These are phyloP conservation scores for Hypoxylon sp. DNA, from an alignment of 2,329 filamentous ascomycete species.

Conservation along the genomic window DNA sequence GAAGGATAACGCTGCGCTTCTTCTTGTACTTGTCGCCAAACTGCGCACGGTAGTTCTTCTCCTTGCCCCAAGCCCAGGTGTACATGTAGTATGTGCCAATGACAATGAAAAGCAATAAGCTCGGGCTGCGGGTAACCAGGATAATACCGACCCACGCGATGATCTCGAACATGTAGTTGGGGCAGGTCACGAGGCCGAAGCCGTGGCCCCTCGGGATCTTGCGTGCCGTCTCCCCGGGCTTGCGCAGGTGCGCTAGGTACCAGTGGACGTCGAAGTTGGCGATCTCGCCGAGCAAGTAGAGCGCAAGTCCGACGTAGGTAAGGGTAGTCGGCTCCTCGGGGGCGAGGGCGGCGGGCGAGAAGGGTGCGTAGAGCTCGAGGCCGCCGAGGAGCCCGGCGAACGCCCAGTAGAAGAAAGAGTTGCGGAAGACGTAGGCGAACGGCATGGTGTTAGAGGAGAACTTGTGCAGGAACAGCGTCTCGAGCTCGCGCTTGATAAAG, in stretches of 20 bases:
- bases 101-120: conserved; percentile 80
- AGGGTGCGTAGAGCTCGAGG: conserved; percentile 86
- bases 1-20: conserved; percentile 87
- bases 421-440: conserved; percentile 89
- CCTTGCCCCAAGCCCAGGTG: conserved; percentile 91
- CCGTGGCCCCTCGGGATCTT: conserved; percentile 89
- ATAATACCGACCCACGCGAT: conserved; percentile 88
- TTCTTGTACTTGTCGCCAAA: conserved; percentile 95
- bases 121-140: conserved; percentile 82
- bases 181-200: conserved; percentile 89
- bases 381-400: conserved; percentile 84
- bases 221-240: conserved; percentile 83
- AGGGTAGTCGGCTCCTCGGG: conserved; percentile 60
- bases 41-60: conserved; percentile 87
- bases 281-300: conserved; percentile 83
- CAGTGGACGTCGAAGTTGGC: conserved; percentile 85
- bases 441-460: conserved; percentile 98
- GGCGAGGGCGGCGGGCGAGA: conserved; percentile 70
- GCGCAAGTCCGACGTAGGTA: conserved; percentile 74
- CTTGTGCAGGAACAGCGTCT: conserved; percentile 94
- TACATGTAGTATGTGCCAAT: conserved; percentile 85
- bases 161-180: conserved; percentile 96
- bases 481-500: conserved; percentile 94
- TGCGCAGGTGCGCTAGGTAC: conserved; percentile 81
- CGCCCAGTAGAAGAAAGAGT: conserved; percentile 94